Percentiles rank a stretch among this genome's conserved stretches.
phyloP scores from a whole-genome alignment of 768 basidiomycete species.

The Calocera viscosa region DNA sequence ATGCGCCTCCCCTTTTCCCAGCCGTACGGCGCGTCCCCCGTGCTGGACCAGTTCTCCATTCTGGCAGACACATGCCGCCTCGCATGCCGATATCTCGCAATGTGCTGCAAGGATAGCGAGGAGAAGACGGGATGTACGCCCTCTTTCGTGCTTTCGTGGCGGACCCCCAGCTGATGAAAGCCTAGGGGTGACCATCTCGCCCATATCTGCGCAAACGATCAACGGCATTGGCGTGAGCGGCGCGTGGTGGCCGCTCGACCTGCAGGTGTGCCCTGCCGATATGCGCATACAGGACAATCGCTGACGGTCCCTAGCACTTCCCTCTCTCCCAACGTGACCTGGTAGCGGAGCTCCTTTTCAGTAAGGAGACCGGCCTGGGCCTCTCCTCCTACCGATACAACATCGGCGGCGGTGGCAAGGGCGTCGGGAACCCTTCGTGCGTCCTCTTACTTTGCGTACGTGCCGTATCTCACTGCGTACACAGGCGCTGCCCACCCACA shows the following conservation, averaged over 20 bases:
- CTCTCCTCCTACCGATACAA: constrained; percentile 36
- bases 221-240: constrained; percentile 35
- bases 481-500: constrained; percentile 9
- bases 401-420: constrained; percentile 34
- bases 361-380: constrained; percentile 28
- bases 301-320: constrained; percentile 23
- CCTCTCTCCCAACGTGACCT: constrained; percentile 32
- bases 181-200: not conserved
- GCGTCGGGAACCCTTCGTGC: constrained; percentile 28
- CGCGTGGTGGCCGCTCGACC: constrained; percentile 38
- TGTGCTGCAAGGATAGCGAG: not conserved
- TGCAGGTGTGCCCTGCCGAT: constrained; percentile 14
- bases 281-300: not conserved
- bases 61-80: not conserved
- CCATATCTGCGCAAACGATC: constrained; percentile 26
- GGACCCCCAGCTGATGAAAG: not conserved
- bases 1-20: not conserved
- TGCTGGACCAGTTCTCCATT: not conserved
- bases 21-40: not conserved
- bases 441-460: not conserved
- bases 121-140: not conserved
- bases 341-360: constrained; percentile 34
- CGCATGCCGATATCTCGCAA: not conserved
- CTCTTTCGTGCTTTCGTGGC: not conserved
- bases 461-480: not conserved